A percentile compares a stretch with the other conserved stretches of the same genome.
Conservation (phyloP, 2,329 filamentous ascomycete species). For the Fusarium nisikadoi region DNA sequence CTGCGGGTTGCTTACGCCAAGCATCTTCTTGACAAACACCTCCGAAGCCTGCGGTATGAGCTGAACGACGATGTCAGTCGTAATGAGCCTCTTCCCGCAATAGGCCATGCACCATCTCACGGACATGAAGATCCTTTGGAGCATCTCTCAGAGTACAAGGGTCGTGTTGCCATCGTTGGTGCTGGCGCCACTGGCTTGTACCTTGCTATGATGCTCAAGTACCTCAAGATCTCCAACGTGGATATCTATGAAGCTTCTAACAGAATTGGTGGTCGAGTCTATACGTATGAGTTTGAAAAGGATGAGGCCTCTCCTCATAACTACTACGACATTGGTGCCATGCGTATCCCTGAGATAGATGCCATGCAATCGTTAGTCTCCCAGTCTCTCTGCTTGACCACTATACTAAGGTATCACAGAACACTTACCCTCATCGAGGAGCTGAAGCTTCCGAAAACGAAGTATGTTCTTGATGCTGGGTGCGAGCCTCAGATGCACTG, state of each 20-base stretch:
- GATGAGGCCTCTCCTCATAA: constrained; percentile 12
- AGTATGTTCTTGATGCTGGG: not conserved
- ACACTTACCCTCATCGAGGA: constrained; percentile 7
- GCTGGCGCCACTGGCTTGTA: constrained; percentile 27
- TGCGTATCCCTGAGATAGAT: constrained; percentile 28
- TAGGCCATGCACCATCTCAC: not conserved
- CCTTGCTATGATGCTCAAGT: constrained; percentile 31
- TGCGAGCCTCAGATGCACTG: constrained; percentile 16
- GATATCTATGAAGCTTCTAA: constrained; percentile 27
- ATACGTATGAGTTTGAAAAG: constrained; percentile 3
- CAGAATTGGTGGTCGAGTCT: constrained; percentile 13
- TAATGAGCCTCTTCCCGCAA: not conserved
- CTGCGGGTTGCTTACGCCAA: constrained; percentile 7
- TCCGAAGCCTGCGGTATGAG: not conserved
- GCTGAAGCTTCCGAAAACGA: not conserved
- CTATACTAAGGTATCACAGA: accelerated
- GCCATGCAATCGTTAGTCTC: constrained; percentile 18
- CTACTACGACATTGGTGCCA: constrained; percentile 31
- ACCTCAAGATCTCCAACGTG: constrained; percentile 10
- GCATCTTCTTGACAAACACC: not conserved
- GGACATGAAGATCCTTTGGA: not conserved
- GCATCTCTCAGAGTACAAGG: not conserved
- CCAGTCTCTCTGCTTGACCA: accelerated
- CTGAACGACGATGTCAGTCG: not conserved
- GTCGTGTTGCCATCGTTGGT: constrained; percentile 21